Conservation (phyloP, 768 basidiomycete genomes). For the Lentinula lateritia region DNA sequence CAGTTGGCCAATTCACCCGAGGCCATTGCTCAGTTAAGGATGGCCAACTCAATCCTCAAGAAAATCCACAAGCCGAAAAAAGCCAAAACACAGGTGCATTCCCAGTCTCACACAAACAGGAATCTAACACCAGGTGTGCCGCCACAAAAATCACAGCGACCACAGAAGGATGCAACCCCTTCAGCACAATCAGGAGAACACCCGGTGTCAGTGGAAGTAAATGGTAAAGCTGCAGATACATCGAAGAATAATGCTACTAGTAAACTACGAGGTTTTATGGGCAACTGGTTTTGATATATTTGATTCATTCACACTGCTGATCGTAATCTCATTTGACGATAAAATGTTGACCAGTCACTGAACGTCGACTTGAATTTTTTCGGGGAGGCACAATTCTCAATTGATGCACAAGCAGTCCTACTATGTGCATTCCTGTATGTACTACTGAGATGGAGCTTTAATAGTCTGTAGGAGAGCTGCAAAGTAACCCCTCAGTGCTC, state of each 20-base stretch:
- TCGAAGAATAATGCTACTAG: background rate
- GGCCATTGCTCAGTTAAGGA: background rate
- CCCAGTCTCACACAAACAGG: background rate
- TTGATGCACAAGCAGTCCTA: too few relatives aligned
- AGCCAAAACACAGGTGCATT: background rate
- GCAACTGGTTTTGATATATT: background rate
- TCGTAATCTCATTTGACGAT: too few relatives aligned
- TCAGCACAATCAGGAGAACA: background rate
- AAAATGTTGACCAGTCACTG: too few relatives aligned
- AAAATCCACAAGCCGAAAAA: background rate
- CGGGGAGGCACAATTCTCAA: too few relatives aligned
- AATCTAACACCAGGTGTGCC: background rate
- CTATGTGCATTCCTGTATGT: too few relatives aligned
- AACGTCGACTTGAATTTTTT: too few relatives aligned
- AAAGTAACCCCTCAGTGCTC: background rate
- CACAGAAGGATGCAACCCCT: background rate
- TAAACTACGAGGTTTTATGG: background rate
- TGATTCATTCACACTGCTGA: too few relatives aligned
- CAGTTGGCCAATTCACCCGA: background rate
- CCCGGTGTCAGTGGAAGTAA: background rate
- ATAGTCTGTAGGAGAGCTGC: background rate
- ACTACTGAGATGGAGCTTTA: background rate
- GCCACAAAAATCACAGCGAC: background rate
- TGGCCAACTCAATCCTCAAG: background rate
- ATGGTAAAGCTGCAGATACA: background rate